Conservation (phyloP, 164 flowering plant species). For the Protea cynaroides region DNA sequence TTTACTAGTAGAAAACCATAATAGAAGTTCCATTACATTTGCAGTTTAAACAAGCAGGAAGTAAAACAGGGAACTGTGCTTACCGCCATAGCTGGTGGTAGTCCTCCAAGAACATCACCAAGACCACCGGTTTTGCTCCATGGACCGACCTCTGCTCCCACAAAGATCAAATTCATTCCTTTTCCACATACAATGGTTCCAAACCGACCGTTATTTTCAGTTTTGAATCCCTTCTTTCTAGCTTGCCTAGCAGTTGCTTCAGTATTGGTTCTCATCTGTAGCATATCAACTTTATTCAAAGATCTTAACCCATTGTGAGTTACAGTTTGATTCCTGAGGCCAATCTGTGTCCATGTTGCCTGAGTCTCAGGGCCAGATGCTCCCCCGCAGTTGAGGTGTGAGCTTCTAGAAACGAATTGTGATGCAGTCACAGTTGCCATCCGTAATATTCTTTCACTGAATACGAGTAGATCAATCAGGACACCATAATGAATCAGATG, state of each 20-base stretch:
- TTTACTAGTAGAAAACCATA: neutral
- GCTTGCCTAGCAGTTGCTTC: constrained; percentile 9
- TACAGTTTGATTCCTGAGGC: constrained; percentile 26
- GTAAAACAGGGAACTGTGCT: constrained; percentile 5
- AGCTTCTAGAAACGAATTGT: constrained; percentile 32
- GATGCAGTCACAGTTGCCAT: constrained; percentile 52
- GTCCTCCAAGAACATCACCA: constrained; percentile 80
- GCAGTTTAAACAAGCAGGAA: neutral
- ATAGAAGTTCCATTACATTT: neutral
- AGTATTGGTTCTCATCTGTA: constrained; percentile 15
- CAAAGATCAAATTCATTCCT: constrained; percentile 52
- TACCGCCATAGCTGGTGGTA: constrained; percentile 77
- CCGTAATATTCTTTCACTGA: constrained; percentile 4
- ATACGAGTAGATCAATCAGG: neutral
- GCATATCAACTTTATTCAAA: constrained; percentile 20
- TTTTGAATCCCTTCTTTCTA: neutral
- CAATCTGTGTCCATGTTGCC: constrained; percentile 24
- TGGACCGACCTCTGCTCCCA: constrained; percentile 59
- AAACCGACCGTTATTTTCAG: constrained; percentile 5
- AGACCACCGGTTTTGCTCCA: constrained; percentile 95
- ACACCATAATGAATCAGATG: neutral
- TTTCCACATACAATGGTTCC: constrained; percentile 35
- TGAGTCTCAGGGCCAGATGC: constrained; percentile 25
- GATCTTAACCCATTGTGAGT: constrained; percentile 43
- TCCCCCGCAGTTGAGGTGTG: constrained; percentile 22